Evolutionary conservation across 2,329 filamentous ascomycete genomes (phyloP).

Genomic region (Phoma sp.): DNA sequence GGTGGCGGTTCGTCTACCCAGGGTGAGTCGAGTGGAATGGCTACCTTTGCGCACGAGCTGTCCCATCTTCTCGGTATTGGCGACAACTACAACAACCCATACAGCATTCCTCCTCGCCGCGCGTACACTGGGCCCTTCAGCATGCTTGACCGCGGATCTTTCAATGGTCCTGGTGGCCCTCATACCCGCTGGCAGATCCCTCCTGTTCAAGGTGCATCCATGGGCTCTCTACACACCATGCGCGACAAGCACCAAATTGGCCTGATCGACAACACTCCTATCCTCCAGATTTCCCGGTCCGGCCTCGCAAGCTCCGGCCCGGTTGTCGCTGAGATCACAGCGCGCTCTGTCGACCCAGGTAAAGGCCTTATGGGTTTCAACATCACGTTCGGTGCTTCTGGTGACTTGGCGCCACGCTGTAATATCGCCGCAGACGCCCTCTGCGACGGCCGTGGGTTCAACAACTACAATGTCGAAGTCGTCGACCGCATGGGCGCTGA

Average conservation of each 20-base stretch:
- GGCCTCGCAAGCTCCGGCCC: conserved; percentile 54
- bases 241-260: conserved; percentile 63
- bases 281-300: conserved; percentile 56
- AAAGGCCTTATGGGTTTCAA: conserved; percentile 57
- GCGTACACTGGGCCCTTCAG: conserved; percentile 61
- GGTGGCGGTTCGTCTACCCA: conserved; percentile 62
- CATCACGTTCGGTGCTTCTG: conserved; percentile 51
- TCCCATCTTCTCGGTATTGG: conserved; percentile 61
- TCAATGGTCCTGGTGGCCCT: conserved; percentile 62
- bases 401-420: conserved; percentile 57
- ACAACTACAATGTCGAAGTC: conserved; percentile 62
- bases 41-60: conserved; percentile 62
- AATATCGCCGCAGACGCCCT: conserved; percentile 52
- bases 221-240: conserved; percentile 62
- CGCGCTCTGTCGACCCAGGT: conserved; percentile 55
- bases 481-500: conserved; percentile 63
- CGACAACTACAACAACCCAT: conserved; percentile 66
- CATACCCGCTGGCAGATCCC: conserved; percentile 63
- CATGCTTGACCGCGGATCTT: conserved; percentile 61
- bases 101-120: conserved; percentile 54
- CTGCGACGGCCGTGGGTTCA: conserved; percentile 61
- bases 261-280: conserved; percentile 53
- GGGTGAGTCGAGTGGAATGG: conserved; percentile 62
- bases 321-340: conserved; percentile 57
- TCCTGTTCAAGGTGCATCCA: conserved; percentile 56